Percentiles rank a stretch among this genome's conserved stretches.
These are phyloP conservation scores for Peltaster fructicola DNA, from an alignment of 2,329 filamentous ascomycete genomes.

Conservation along the genomic window DNA sequence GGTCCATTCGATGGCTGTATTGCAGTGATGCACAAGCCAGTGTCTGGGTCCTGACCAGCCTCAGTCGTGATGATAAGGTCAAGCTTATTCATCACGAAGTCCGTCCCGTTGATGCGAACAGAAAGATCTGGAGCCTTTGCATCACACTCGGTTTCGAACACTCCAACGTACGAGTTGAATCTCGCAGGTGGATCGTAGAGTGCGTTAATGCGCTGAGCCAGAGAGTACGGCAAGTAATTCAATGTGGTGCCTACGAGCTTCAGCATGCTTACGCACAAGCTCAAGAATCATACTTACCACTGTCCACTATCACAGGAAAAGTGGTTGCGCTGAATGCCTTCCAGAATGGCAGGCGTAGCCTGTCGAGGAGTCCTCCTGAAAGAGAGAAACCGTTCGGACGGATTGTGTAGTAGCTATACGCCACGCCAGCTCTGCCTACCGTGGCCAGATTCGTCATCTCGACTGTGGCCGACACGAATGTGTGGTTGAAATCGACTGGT, in stretches of 20 bases:
- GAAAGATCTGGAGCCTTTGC: constrained; percentile 21
- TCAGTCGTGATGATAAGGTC: constrained; percentile 17
- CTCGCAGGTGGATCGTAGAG: constrained; percentile 24
- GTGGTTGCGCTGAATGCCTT: constrained; percentile 5
- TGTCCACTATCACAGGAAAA: constrained; percentile 24
- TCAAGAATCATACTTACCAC: too few species aligned
- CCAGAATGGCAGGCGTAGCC: not conserved
- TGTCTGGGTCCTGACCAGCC: constrained; percentile 2
- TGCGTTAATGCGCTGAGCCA: constrained; percentile 21
- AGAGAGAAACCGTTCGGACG: constrained; percentile 13
- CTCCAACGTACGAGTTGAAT: constrained; percentile 12
- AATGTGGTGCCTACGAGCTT: constrained; percentile 21
- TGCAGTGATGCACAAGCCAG: constrained; percentile 21
- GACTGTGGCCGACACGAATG: constrained; percentile 18
- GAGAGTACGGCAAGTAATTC: constrained; percentile 20
- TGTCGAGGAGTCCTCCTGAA: constrained; percentile 2
- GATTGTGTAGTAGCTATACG: constrained; percentile 18
- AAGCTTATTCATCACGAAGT: constrained; percentile 15
- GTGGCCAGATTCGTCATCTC: constrained; percentile 13
- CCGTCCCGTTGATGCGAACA: constrained; percentile 22
- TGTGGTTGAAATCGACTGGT: constrained; percentile 16
- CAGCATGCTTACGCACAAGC: too few species aligned
- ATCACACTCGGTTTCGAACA: constrained; percentile 23
- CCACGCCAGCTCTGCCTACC: constrained; percentile 5
- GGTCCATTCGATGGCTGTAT: constrained; percentile 17